Conservation (phyloP, 352 stramenopile species). For the Paralagenidium karlingii region DNA sequence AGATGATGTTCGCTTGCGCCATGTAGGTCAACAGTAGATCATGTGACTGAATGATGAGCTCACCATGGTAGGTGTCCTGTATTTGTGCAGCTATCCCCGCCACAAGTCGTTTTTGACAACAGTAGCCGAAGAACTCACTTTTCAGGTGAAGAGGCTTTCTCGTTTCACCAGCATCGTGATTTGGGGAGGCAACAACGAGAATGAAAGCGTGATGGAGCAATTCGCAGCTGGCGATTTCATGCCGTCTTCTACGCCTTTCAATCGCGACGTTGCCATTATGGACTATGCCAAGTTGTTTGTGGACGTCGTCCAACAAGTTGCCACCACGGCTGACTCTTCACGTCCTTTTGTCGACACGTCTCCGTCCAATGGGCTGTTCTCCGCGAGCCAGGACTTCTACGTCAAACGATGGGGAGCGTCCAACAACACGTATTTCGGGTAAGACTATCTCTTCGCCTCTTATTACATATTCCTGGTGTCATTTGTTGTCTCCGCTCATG, state of each 20-base stretch:
- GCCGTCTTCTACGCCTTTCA: constrained; percentile 30
- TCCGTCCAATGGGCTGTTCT: constrained; percentile 75
- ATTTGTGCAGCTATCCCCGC: constrained; percentile 42
- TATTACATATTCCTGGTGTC: not conserved
- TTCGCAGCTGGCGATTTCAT: constrained; percentile 47
- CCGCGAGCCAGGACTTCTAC: constrained; percentile 48
- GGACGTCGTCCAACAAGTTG: constrained; percentile 45
- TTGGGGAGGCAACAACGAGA: constrained; percentile 87
- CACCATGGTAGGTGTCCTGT: too few relatives aligned
- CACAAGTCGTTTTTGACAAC: constrained; percentile 44
- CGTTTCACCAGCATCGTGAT: constrained; percentile 79
- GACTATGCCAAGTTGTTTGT: constrained; percentile 79
- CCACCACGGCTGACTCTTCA: constrained; percentile 26
- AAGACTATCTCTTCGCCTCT: constrained; percentile 5
- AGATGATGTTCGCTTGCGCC: constrained; percentile 86
- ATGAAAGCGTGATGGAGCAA: constrained; percentile 80
- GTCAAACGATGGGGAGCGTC: constrained; percentile 70
- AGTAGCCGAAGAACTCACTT: constrained; percentile 36
- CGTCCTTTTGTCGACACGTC: constrained; percentile 80
- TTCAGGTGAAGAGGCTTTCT: constrained; percentile 47
- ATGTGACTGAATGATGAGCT: too few relatives aligned
- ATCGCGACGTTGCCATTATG: constrained; percentile 58
- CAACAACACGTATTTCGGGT: constrained; percentile 45
- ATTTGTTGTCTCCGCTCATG: constrained; percentile 3
- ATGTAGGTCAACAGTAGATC: constrained; percentile 65